Percentiles rank a stretch among this genome's conserved stretches.
Evolutionary conservation across 2,329 filamentous ascomycete genomes (phyloP).

Genomic region (Hypoxylon sp.): DNA sequence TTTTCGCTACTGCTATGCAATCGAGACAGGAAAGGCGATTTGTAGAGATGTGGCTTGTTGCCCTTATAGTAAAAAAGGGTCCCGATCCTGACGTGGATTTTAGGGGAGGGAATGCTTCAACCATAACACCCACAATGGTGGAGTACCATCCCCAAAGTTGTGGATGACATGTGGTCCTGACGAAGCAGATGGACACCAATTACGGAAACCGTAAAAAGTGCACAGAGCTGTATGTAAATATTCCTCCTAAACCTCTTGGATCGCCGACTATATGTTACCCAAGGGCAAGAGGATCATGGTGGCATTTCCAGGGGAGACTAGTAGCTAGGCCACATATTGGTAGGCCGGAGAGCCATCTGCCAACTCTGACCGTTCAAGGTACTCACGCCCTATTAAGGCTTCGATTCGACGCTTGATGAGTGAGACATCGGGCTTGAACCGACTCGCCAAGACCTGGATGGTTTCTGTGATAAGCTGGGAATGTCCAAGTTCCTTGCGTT

Average conservation of each 20-base stretch:
- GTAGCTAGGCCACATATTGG: constrained; percentile 74
- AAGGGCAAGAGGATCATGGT: neutral
- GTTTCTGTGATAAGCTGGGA: constrained; percentile 79
- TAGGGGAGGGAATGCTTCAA: neutral
- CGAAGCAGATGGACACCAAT: no score
- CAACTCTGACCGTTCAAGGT: constrained; percentile 80
- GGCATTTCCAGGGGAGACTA: neutral
- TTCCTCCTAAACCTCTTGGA: neutral
- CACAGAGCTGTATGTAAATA: neutral
- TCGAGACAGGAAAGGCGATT: neutral
- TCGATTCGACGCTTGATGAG: constrained; percentile 88
- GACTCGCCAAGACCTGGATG: constrained; percentile 73
- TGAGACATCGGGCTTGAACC: constrained; percentile 81
- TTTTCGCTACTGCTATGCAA: constrained; percentile 36
- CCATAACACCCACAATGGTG: neutral
- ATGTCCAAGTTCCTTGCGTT: constrained; percentile 79
- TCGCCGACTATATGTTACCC: neutral
- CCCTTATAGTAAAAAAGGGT: constrained; percentile 12
- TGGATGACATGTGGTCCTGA: neutral
- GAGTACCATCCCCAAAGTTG: neutral
- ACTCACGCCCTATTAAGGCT: constrained; percentile 80
- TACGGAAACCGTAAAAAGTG: neutral
- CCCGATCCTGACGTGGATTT: neutral
- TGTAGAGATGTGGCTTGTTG: neutral
- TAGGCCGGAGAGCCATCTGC: constrained; percentile 78